Percentiles rank a stretch among this genome's conserved stretches.
These are phyloP conservation scores for Glycine tomentella DNA, from an alignment of 306 rosid genomes.

Conservation along the genomic window DNA sequence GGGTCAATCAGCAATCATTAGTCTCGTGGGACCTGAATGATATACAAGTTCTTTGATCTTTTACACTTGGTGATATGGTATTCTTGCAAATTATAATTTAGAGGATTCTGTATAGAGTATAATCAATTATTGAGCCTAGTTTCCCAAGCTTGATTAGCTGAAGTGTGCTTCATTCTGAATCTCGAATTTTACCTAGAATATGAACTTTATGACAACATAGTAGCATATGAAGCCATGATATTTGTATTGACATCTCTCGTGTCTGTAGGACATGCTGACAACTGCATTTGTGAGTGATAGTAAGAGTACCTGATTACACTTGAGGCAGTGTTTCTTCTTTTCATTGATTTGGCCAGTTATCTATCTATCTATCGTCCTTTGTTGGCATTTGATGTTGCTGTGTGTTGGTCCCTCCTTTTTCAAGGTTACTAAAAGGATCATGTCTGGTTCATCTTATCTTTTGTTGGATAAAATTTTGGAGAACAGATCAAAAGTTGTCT, in stretches of 20 bases:
- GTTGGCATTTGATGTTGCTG: not conserved
- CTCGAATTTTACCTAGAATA: conserved; percentile 40
- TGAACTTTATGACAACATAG: conserved; percentile 40
- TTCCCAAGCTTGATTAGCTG: conserved; percentile 10
- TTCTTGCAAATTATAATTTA: not conserved
- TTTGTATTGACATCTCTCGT: no score
- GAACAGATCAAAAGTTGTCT: conserved; percentile 45
- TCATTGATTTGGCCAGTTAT: conserved; percentile 17
- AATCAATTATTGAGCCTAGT: not conserved
- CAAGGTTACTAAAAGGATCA: conserved; percentile 35
- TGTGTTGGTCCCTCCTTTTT: conserved; percentile 19
- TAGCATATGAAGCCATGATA: no score
- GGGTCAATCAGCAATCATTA: no score
- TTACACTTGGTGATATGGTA: no score
- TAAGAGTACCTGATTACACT: not conserved
- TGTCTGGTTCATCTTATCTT: conserved; percentile 42
- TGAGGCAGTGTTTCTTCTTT: not conserved
- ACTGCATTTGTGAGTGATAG: not conserved
- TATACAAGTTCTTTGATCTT: no score
- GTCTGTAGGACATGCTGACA: no score
- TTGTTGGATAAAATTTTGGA: conserved; percentile 52
- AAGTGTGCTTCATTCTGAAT: conserved; percentile 39
- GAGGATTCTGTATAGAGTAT: not conserved
- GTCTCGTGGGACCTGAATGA: no score
- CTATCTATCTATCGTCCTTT: conserved; percentile 1